Evolutionary conservation across 768 basidiomycete species (phyloP), one percentile per base, ranked within the genome.

Genomic region (Suillus discolor): DNA sequence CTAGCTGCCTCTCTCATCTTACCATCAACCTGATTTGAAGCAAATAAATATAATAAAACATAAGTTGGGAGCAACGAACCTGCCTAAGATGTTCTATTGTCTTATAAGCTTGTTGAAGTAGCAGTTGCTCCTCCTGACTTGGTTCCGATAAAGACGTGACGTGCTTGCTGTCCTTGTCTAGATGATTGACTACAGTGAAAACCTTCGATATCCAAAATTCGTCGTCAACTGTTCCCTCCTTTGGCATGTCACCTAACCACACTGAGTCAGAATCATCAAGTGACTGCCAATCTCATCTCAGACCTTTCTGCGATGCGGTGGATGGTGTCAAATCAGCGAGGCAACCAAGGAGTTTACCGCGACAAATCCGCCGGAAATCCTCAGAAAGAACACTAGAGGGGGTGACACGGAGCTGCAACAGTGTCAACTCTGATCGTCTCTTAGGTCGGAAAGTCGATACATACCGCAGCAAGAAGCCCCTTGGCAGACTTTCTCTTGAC

Each of bases 121-220:
- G 71, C n/a, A 68, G 77, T 55, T 71, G 69, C 39, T 87, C 84
- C 39, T 90, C 86, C 39, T 88, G 85, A 45, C 89, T 89, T 4
- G 81, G 69, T 11, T 87, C 84, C 9, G 77, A 75, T 1, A 89
- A 76, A 6, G 80, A 68, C 7, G 81, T 77, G 60, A 90, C 83
- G 67, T 94, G 92, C 72, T 93, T 94, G 38, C 74, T 72, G 73
- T 94, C 91, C 49, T 81, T 79, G 74, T 91, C 88, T 36, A 96
- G 73, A 54, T 72, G 65, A 57, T 80, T 78, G 64, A 92, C 82
- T 15, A 82, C 86, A 6, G 79, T 73, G 13, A 95, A 80, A 12
- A 87, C 85, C 71, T 87, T 87, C 4, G 87, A 82, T 11, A 92
- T 80, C 95, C 95, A 97, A 67, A 93, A 87, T 70, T 89, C 84